These are phyloP conservation scores for Cryptococcus jaspeensis DNA, from an alignment of 1,284 basidiomycete genomes.

Conservation along the genomic window DNA sequence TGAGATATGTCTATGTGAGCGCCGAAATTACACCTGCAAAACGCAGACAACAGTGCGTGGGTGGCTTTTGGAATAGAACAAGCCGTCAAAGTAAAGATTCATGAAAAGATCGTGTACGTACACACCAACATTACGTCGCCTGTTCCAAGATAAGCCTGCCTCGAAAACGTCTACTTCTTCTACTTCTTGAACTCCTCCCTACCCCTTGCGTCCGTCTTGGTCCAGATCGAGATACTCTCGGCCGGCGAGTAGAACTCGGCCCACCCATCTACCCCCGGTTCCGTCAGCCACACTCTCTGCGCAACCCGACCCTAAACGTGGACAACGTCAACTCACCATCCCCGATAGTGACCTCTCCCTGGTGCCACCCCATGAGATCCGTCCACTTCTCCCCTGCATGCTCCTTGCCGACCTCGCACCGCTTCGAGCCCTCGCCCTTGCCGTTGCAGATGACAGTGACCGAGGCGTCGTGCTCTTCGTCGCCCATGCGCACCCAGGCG, in stretches of 20 bases:
- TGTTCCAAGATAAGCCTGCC: no score
- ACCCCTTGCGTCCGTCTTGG: constrained; percentile 54
- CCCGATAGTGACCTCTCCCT: constrained; percentile 57
- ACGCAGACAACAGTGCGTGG: no score
- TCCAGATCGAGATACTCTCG: constrained; percentile 57
- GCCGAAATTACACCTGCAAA: no score
- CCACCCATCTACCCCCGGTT: constrained; percentile 54
- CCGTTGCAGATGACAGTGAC: constrained; percentile 54
- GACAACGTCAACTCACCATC: constrained; percentile 44
- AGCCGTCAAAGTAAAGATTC: no score
- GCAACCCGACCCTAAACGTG: background rate
- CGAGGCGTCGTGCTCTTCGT: constrained; percentile 55
- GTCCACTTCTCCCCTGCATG: constrained; percentile 60
- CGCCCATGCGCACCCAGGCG: constrained; percentile 58
- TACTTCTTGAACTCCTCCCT: constrained; percentile 52
- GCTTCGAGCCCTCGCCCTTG: constrained; percentile 51
- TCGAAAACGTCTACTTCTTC: background rate
- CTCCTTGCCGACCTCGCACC: constrained; percentile 56
- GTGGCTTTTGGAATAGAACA: no score
- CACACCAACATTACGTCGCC: no score
- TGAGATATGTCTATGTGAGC: no score
- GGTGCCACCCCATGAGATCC: constrained; percentile 59
- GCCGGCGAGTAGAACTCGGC: constrained; percentile 56
- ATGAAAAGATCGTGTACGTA: no score
- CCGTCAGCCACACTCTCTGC: background rate